A percentile compares a stretch with the other conserved stretches of the same genome.
phyloP scores from a whole-genome alignment of 108 stramenopile species.

The Stephanodiscus minutulus region DNA sequence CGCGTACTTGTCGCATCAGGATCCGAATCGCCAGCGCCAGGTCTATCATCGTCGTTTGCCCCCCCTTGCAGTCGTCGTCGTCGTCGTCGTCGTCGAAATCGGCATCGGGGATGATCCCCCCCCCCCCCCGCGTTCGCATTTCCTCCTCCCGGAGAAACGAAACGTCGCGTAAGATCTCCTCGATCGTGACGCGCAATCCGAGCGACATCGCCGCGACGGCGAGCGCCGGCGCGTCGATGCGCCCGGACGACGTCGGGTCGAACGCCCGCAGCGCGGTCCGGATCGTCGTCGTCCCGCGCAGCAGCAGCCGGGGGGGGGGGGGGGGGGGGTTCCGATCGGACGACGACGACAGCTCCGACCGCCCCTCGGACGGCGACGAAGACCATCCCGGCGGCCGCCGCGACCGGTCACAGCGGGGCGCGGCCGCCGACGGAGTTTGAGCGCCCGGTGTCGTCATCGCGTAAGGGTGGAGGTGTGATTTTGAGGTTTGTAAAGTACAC shows the following conservation, averaged over 20 bases:
- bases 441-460: too few species aligned
- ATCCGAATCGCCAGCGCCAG: constrained; percentile 19
- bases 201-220: constrained; percentile 27
- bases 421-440: too few species aligned
- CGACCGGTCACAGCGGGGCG: too few species aligned
- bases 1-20: constrained; percentile 19
- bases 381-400: too few species aligned
- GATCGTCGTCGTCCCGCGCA: too few species aligned
- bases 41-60: constrained; percentile 12
- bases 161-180: constrained; percentile 8
- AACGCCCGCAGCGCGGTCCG: constrained; percentile 31
- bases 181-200: constrained; percentile 17
- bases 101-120: background rate
- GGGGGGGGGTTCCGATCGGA: too few species aligned
- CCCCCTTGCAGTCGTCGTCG: background rate
- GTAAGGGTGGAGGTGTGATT: too few species aligned
- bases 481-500: too few species aligned
- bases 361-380: too few species aligned
- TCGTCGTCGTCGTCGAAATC: background rate
- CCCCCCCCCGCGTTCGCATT: background rate
- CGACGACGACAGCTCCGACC: too few species aligned
- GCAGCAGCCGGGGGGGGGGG: too few species aligned
- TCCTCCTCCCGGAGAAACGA: constrained; percentile 16
- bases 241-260: constrained; percentile 25
- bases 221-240: constrained; percentile 20